These are phyloP conservation scores for Neurospora hispaniola DNA, from an alignment of 495 filamentous ascomycete genomes.

Conservation along the genomic window DNA sequence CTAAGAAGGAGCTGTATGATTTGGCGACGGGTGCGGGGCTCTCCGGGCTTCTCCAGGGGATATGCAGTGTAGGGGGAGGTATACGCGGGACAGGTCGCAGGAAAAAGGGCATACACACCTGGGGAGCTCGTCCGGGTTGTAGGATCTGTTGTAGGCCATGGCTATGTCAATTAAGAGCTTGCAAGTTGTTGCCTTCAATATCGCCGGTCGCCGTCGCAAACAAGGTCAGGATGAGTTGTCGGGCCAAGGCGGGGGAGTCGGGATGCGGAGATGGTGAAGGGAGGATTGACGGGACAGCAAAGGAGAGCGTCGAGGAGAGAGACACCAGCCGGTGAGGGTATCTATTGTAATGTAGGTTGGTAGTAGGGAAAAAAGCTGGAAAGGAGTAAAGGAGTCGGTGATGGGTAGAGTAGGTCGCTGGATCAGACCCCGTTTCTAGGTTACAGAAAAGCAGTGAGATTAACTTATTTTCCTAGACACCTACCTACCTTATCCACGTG, in stretches of 20 bases:
- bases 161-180: slow-evolving; percentile 11
- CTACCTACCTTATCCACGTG: not conserved
- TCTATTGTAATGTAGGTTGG: not conserved
- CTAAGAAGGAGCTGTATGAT: not conserved
- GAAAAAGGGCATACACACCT: slow-evolving; percentile 50
- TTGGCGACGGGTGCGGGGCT: not conserved
- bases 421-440: not conserved
- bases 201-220: slow-evolving; percentile 10
- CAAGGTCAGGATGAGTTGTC: slow-evolving; percentile 6
- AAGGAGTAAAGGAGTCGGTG: not conserved
- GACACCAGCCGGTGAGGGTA: not conserved
- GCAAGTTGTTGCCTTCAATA: slow-evolving; percentile 7
- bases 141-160: slow-evolving; percentile 91
- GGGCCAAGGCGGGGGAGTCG: slow-evolving; percentile 1
- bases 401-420: not conserved
- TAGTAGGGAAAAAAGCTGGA: not conserved
- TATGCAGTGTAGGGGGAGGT: slow-evolving; percentile 12
- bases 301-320: not conserved
- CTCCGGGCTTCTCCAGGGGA: slow-evolving; percentile 4
- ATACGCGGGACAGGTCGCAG: not conserved
- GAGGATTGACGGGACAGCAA: not conserved
- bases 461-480: not conserved
- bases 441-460: not conserved
- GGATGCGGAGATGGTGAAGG: not conserved
- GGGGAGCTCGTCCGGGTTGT: slow-evolving; percentile 95